phyloP scores from a whole-genome alignment of 2,329 filamentous ascomycete species.

The Paracorniculantispora psalliotae region DNA sequence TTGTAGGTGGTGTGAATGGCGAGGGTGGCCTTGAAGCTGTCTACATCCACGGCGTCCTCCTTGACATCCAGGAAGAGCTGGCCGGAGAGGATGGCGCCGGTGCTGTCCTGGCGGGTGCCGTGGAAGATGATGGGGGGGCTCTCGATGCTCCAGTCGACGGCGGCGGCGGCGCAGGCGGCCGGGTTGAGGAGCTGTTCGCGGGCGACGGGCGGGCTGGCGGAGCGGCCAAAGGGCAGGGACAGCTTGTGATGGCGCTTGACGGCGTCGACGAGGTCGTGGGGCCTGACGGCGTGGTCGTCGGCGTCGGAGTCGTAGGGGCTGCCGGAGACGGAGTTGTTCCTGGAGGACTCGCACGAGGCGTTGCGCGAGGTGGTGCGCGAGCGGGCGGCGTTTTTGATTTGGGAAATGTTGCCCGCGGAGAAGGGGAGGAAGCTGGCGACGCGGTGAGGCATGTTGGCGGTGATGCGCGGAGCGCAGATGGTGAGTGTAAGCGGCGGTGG shows the following conservation, averaged over 20 bases:
- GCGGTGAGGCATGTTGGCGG: conserved; percentile 49
- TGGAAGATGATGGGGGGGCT: conserved; percentile 84
- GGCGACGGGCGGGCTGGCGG: conserved; percentile 13
- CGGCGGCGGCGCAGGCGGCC: conserved; percentile 31
- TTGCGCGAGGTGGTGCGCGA: conserved; percentile 18
- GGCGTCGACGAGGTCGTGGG: conserved; percentile 34
- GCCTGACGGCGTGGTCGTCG: conserved; percentile 34
- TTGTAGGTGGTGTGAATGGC: conserved; percentile 69
- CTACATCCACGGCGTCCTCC: conserved; percentile 61
- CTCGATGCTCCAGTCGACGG: conserved; percentile 62
- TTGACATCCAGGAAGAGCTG: conserved; percentile 70
- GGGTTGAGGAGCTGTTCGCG: conserved; percentile 17
- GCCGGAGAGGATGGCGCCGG: conserved; percentile 80
- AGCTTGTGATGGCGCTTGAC: conserved; percentile 39
- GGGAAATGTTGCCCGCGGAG: conserved; percentile 50
- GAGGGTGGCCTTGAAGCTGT: conserved; percentile 68
- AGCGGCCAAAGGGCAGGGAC: conserved; percentile 34
- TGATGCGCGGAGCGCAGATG: neutral
- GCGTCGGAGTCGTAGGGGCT: conserved; percentile 33
- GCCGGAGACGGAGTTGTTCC: conserved; percentile 25
- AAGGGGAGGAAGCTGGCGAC: conserved; percentile 54
- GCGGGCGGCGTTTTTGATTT: conserved; percentile 38
- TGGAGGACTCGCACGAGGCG: conserved; percentile 12
- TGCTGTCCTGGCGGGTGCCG: conserved; percentile 67
- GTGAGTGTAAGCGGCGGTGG: neutral